These are phyloP conservation scores for Oryza brachyantha DNA, from an alignment of 176 grass and related monocot genomes.

Conservation along the genomic window DNA sequence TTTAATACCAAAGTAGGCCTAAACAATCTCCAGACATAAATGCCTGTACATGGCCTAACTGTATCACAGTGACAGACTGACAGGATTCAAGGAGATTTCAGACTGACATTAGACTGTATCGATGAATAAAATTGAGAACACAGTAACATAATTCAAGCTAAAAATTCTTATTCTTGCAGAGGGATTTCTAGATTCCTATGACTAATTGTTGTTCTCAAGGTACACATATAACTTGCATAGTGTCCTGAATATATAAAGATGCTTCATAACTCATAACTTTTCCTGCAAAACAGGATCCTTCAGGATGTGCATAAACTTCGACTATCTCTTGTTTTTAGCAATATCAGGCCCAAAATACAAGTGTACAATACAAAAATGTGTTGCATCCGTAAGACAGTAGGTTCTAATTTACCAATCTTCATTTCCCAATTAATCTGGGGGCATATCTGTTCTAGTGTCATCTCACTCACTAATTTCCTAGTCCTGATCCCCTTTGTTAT, in stretches of 20 bases:
- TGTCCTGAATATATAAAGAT: not conserved
- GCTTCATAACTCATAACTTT: not conserved
- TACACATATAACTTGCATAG: not conserved
- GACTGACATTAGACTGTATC: not conserved
- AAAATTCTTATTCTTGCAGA: not conserved
- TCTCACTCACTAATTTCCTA: not conserved
- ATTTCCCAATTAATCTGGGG: not conserved
- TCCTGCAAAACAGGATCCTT: not conserved
- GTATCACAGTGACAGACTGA: not conserved
- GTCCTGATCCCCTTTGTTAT: no score
- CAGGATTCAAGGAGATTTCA: not conserved
- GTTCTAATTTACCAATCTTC: not conserved
- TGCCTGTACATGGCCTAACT: not conserved
- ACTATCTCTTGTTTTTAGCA: not conserved
- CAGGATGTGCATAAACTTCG: not conserved
- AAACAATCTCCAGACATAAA: not conserved
- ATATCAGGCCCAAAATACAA: not conserved
- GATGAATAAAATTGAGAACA: conserved; percentile 17
- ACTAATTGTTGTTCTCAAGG: not conserved
- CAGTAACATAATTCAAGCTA: not conserved
- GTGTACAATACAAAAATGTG: not conserved
- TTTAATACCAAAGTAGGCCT: not conserved
- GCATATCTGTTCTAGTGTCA: not conserved
- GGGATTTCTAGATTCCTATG: not conserved
- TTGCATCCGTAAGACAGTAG: not conserved